phyloP scores from a whole-genome alignment of 2,329 filamentous ascomycete species.

The Pestalotiopsis fici region DNA sequence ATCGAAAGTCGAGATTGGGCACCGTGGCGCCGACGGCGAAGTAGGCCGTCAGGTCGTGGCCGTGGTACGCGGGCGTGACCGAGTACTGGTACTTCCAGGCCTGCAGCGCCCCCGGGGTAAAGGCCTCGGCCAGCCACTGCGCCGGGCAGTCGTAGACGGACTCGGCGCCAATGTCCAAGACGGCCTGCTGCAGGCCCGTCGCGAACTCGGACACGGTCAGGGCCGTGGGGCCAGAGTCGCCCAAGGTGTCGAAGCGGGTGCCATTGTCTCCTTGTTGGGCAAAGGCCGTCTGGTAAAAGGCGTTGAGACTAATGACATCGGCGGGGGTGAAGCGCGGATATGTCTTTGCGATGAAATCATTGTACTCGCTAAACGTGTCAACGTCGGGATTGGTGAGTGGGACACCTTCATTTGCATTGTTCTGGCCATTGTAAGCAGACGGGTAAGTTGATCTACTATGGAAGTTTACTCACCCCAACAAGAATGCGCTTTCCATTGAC shows the following conservation, averaged over 20 bases:
- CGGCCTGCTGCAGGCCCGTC: neutral
- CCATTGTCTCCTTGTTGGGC: neutral
- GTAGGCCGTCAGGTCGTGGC: slow-evolving; percentile 36
- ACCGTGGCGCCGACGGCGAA: slow-evolving; percentile 22
- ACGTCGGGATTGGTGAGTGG: neutral
- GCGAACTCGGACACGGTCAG: neutral
- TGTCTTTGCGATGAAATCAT: neutral
- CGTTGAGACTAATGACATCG: neutral
- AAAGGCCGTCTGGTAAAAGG: neutral
- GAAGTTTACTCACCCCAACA: slow-evolving; percentile 15
- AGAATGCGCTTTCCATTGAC: slow-evolving; percentile 35
- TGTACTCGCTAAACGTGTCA: neutral
- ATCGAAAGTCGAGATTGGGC: slow-evolving; percentile 24
- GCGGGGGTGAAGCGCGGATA: neutral
- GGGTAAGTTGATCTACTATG: neutral
- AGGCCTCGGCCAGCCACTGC: slow-evolving; percentile 32
- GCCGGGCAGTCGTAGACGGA: slow-evolving; percentile 56
- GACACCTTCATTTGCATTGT: slow-evolving; percentile 38
- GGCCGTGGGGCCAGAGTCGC: neutral
- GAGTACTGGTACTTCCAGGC: slow-evolving; percentile 52
- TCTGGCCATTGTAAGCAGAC: slow-evolving; percentile 9
- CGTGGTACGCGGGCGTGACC: slow-evolving; percentile 40
- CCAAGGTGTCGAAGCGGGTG: neutral
- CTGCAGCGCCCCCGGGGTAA: slow-evolving; percentile 13
- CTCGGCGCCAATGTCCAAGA: slow-evolving; percentile 53